A percentile compares a stretch with the other conserved stretches of the same genome.
Evolutionary conservation across 495 filamentous ascomycete genomes (phyloP).

Genomic region (Physcia stellaris): DNA sequence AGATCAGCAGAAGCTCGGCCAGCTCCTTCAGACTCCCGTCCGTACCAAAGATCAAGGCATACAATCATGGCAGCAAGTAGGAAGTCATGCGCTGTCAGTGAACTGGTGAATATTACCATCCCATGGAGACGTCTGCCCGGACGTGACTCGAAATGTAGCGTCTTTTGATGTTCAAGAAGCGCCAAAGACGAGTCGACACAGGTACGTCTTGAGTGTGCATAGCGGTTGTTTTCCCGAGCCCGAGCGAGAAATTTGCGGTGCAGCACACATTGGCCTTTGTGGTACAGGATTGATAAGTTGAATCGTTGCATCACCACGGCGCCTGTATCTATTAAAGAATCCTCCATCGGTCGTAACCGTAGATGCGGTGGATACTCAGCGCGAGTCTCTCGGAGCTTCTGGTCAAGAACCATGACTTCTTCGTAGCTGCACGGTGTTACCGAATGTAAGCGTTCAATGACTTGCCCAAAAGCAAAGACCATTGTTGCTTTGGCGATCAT

Average conservation of each 20-base stretch:
- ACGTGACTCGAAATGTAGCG: conserved; percentile 62
- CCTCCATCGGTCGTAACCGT: conserved; percentile 52
- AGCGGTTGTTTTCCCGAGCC: conserved; percentile 56
- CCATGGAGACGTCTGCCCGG: conserved; percentile 56
- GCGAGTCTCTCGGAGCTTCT: conserved; percentile 53
- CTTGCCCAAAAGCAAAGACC: conserved; percentile 44
- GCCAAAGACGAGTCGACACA: conserved; percentile 71
- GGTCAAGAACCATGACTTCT: conserved; percentile 63
- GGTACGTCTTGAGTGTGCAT: conserved; percentile 64
- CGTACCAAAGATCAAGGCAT: conserved; percentile 51
- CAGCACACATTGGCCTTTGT: conserved; percentile 69
- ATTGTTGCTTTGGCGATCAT: conserved; percentile 71
- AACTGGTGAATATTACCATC: conserved; percentile 64
- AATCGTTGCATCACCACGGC: conserved; percentile 71
- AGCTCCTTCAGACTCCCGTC: conserved; percentile 17
- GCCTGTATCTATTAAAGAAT: conserved; percentile 60
- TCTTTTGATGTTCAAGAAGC: conserved; percentile 60
- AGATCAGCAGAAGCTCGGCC: conserved; percentile 34
- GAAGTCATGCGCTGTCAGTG: conserved; percentile 69
- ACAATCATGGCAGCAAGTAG: conserved; percentile 83
- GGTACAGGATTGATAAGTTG: conserved; percentile 66
- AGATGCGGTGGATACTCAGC: conserved; percentile 56
- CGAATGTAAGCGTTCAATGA: conserved; percentile 35
- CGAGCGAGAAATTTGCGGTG: conserved; percentile 71
- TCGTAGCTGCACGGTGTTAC: conserved; percentile 49